Evolutionary conservation across 768 basidiomycete species (phyloP).

Genomic region (Tubosaeta sp.): DNA sequence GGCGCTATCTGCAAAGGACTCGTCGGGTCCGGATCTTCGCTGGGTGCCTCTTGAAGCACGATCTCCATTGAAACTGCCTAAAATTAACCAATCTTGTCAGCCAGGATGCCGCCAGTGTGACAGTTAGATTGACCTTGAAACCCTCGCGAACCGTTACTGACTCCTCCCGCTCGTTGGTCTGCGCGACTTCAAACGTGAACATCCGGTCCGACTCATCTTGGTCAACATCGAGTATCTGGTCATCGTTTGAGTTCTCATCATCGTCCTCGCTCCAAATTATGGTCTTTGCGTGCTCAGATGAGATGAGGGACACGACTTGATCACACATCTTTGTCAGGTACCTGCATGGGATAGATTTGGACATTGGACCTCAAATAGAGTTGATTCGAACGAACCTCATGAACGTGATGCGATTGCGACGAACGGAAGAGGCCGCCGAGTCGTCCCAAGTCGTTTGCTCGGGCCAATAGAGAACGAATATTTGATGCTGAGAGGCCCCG

Average conservation of each 20-base stretch:
- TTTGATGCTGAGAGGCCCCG: slow-evolving; percentile 9
- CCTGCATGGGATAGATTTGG: slow-evolving; percentile 23
- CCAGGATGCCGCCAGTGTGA: fast-evolving
- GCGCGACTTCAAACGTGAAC: slow-evolving; percentile 50
- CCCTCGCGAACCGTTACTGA: slow-evolving; percentile 40
- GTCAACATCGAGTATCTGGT: slow-evolving; percentile 27
- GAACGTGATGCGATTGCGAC: slow-evolving; percentile 54
- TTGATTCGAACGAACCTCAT: slow-evolving; percentile 43
- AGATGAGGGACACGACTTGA: slow-evolving; percentile 49
- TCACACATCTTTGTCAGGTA: slow-evolving; percentile 59
- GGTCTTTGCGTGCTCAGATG: slow-evolving; percentile 40
- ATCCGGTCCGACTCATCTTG: slow-evolving; percentile 44
- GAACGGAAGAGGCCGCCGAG: slow-evolving; percentile 38
- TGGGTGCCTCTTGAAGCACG: slow-evolving; percentile 2
- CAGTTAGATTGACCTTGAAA: slow-evolving; percentile 37
- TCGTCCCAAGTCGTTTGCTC: slow-evolving; percentile 59
- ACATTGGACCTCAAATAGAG: not conserved
- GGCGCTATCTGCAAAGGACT: slow-evolving; percentile 17
- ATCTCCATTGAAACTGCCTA: slow-evolving; percentile 15
- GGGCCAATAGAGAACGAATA: slow-evolving; percentile 59
- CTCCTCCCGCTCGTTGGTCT: slow-evolving; percentile 55
- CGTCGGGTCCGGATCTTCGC: slow-evolving; percentile 1
- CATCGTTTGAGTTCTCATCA: slow-evolving; percentile 24
- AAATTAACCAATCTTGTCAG: not conserved
- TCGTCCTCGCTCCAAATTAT: slow-evolving; percentile 43